Evolutionary conservation across 257 asterid genomes (phyloP).

Genomic region (Prunella vulgaris): DNA sequence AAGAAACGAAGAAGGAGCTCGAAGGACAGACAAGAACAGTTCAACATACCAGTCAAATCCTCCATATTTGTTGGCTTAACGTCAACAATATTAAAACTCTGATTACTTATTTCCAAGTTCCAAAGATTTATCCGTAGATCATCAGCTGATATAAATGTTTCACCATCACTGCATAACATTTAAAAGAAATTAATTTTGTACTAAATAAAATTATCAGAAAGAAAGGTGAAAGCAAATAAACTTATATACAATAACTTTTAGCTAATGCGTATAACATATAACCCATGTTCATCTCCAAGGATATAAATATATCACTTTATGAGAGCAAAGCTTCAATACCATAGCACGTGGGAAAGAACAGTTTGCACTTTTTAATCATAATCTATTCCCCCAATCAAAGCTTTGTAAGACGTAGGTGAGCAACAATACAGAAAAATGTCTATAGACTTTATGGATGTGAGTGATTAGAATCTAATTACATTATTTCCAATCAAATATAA

Average conservation of each 20-base stretch:
- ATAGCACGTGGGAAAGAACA: background rate
- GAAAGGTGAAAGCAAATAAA: conserved; percentile 16
- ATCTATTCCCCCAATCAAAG: conserved; percentile 4
- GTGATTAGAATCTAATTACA: background rate
- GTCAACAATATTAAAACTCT: conserved; percentile 87
- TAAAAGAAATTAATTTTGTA: conserved; percentile 4
- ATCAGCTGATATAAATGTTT: conserved; percentile 91
- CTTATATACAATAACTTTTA: background rate
- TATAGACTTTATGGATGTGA: background rate
- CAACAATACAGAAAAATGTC: background rate
- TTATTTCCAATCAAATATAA: conserved; percentile 9
- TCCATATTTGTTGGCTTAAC: conserved; percentile 91
- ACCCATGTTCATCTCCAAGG: conserved; percentile 2
- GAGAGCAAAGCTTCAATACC: conserved; percentile 4
- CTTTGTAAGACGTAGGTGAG: conserved; percentile 9
- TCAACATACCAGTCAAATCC: conserved; percentile 68
- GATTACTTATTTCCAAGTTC: conserved; percentile 87
- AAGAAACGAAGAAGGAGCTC: background rate
- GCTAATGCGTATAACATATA: background rate
- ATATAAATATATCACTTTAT: background rate
- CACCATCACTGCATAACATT: conserved; percentile 67
- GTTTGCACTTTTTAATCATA: background rate
- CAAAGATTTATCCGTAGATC: conserved; percentile 84
- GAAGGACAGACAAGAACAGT: background rate
- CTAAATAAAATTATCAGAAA: conserved; percentile 10